phyloP scores from a whole-genome alignment of 495 filamentous ascomycete genomes.

The Apodospora peruviana region DNA sequence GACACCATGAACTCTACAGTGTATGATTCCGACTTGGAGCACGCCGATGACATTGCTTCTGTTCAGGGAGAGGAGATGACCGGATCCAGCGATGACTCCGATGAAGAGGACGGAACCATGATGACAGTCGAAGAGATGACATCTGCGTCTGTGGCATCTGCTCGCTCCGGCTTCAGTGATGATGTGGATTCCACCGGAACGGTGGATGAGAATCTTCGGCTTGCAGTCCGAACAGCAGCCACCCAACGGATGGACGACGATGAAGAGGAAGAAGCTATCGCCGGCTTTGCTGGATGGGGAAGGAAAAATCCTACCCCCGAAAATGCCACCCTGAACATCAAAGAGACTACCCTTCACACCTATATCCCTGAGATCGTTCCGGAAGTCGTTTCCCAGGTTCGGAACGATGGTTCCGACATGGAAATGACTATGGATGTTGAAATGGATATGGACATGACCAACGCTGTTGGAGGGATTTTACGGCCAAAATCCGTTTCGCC shows the following conservation, averaged over 20 bases:
- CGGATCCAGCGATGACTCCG: slow-evolving; percentile 48
- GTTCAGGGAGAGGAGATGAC: slow-evolving; percentile 49
- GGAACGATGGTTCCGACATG: slow-evolving; percentile 26
- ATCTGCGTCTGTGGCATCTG: slow-evolving; percentile 54
- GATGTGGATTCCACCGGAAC: slow-evolving; percentile 56
- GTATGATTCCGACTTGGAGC: slow-evolving; percentile 63
- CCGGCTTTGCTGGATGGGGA: slow-evolving; percentile 46
- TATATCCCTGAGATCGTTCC: too few species aligned
- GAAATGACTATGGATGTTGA: slow-evolving; percentile 43
- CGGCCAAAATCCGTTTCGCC: slow-evolving; percentile 21
- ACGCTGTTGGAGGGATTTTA: slow-evolving; percentile 52
- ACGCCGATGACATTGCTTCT: slow-evolving; percentile 54
- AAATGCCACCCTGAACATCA: slow-evolving; percentile 1
- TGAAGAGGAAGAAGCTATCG: slow-evolving; percentile 78
- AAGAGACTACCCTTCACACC: slow-evolving; percentile 1
- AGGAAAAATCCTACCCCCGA: slow-evolving; percentile 24
- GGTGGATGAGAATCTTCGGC: slow-evolving; percentile 70
- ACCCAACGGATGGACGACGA: slow-evolving; percentile 66
- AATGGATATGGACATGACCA: slow-evolving; percentile 53
- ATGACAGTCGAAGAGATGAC: slow-evolving; percentile 75
- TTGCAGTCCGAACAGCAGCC: slow-evolving; percentile 68
- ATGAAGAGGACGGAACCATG: slow-evolving; percentile 65
- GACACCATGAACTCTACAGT: slow-evolving; percentile 70
- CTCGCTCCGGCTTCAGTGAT: slow-evolving; percentile 46
- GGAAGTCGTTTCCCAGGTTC: slow-evolving; percentile 8